These are phyloP conservation scores for Colletotrichum sp. DNA, from an alignment of 2,329 filamentous ascomycete species.

Conservation along the genomic window DNA sequence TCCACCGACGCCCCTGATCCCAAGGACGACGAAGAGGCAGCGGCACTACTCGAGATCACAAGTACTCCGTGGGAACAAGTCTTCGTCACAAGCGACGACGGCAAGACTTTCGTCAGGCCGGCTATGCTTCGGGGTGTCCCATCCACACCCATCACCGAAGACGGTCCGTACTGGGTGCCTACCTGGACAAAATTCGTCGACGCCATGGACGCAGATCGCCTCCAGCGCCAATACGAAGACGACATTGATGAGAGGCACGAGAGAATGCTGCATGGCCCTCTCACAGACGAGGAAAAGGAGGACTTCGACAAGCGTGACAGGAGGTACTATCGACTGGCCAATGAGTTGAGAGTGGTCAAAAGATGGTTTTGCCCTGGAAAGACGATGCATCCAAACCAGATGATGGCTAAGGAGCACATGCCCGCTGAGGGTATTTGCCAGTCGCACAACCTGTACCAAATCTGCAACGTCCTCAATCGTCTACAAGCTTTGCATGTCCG, in stretches of 20 bases:
- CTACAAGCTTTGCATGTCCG: constrained; percentile 28
- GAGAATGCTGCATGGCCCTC: not conserved
- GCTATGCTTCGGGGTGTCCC: constrained; percentile 29
- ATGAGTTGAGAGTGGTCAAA: constrained; percentile 36
- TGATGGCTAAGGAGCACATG: constrained; percentile 36
- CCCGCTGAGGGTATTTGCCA: constrained; percentile 35
- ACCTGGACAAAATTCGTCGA: constrained; percentile 34
- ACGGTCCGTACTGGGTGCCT: constrained; percentile 32
- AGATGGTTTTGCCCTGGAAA: constrained; percentile 35
- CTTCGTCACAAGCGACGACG: constrained; percentile 24
- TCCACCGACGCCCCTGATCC: not conserved
- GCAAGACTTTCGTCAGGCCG: constrained; percentile 28
- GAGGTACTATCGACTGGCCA: constrained; percentile 25
- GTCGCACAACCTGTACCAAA: constrained; percentile 38
- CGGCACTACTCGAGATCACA: constrained; percentile 2
- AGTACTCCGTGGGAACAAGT: constrained; percentile 11
- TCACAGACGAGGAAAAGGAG: not conserved
- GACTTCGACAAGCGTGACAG: constrained; percentile 3
- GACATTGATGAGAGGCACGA: not conserved
- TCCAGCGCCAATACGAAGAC: not conserved
- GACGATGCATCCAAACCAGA: constrained; percentile 41
- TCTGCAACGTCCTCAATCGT: constrained; percentile 38
- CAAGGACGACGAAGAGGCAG: not conserved
- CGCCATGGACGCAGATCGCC: constrained; percentile 29
- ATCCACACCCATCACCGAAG: constrained; percentile 31